phyloP scores from a whole-genome alignment of 2,329 filamentous ascomycete genomes.

The Aspergillus tanneri region DNA sequence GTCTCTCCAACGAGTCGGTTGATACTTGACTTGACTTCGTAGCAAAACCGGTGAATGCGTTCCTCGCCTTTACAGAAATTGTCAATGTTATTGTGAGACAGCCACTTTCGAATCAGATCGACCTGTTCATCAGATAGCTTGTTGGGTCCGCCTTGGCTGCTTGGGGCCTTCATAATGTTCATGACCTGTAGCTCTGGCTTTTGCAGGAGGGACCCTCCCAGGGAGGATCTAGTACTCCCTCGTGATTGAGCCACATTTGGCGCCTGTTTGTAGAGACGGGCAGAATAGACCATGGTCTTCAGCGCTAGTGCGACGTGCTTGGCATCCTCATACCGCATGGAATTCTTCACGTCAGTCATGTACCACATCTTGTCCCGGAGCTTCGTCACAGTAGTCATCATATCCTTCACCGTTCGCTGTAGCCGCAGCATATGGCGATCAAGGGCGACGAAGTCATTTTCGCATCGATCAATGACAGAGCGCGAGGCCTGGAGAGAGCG shows the following conservation, averaged over 20 bases:
- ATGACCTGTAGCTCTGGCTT: constrained; percentile 82
- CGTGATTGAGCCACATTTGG: constrained; percentile 39
- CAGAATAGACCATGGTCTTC: constrained; percentile 76
- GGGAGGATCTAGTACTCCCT: constrained; percentile 47
- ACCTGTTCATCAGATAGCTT: constrained; percentile 96
- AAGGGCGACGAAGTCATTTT: constrained; percentile 66
- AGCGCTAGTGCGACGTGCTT: constrained; percentile 82
- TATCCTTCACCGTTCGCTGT: constrained; percentile 69
- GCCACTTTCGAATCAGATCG: constrained; percentile 78
- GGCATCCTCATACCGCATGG: constrained; percentile 81
- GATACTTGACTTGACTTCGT: constrained; percentile 84
- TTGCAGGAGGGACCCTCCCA: constrained; percentile 63
- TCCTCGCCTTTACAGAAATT: constrained; percentile 96
- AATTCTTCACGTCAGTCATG: constrained; percentile 87
- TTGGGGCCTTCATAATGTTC: constrained; percentile 77
- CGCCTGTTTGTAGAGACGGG: constrained; percentile 25
- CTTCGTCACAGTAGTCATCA: constrained; percentile 70
- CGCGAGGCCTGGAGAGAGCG: constrained; percentile 34
- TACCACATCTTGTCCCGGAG: constrained; percentile 99
- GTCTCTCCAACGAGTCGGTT: constrained; percentile 81
- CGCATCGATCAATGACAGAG: constrained; percentile 37
- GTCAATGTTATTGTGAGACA: constrained; percentile 76
- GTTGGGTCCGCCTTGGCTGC: constrained; percentile 84
- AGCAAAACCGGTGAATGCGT: constrained; percentile 87
- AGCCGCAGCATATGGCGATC: constrained; percentile 79